Percentiles rank a stretch among this genome's conserved stretches.
Evolutionary conservation across 2,329 filamentous ascomycete genomes (phyloP).

Genomic region (Setomelanomma holmii): DNA sequence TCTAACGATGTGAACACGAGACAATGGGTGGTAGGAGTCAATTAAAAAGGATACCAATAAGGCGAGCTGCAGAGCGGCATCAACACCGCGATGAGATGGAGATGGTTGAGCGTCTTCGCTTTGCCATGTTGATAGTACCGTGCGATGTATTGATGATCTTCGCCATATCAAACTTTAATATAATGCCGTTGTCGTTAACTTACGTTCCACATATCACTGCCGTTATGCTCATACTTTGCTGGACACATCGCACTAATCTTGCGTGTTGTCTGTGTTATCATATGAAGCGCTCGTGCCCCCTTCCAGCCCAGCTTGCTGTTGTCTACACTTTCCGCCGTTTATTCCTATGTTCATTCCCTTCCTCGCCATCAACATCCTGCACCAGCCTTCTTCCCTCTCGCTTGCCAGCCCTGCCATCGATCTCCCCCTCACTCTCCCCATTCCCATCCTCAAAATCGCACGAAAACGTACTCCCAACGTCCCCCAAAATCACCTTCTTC

Average conservation of each 20-base stretch:
- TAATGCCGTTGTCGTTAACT: neutral
- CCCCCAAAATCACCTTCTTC: neutral
- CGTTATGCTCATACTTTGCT: too few species aligned
- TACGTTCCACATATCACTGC: too few species aligned
- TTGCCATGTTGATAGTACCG: neutral
- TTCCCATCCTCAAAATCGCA: neutral
- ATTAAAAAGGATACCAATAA: neutral
- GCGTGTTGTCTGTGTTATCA: too few species aligned
- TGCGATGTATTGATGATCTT: neutral
- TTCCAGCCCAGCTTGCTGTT: too few species aligned
- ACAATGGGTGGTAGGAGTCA: too few species aligned
- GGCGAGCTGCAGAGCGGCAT: neutral
- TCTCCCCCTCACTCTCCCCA: neutral
- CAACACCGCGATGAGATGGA: neutral
- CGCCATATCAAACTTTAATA: neutral
- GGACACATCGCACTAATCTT: too few species aligned
- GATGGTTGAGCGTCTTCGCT: neutral
- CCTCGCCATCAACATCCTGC: neutral
- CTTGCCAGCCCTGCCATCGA: neutral
- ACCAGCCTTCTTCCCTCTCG: neutral
- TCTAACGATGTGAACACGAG: neutral
- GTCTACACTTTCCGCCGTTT: conserved; percentile 3
- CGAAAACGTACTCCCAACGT: neutral
- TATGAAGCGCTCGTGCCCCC: too few species aligned
- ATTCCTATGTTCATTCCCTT: conserved; percentile 3